These are phyloP conservation scores for Cyclocybe aegerita DNA, from an alignment of 768 basidiomycete genomes.

Conservation along the genomic window DNA sequence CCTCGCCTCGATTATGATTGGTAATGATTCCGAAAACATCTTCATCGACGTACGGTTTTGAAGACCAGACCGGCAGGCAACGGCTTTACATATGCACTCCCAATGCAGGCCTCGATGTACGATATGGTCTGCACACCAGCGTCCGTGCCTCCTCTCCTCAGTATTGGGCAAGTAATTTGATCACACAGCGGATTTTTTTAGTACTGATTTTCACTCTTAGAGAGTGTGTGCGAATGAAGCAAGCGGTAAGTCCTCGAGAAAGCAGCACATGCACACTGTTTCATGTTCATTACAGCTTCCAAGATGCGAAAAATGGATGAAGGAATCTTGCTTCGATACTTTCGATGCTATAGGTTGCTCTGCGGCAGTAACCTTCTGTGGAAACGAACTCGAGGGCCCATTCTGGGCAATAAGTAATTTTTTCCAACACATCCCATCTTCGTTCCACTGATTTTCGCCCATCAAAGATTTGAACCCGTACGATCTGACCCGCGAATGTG, in stretches of 20 bases:
- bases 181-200: conserved; percentile 23
- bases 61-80: conserved; percentile 40
- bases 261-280: neutral
- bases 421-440: neutral
- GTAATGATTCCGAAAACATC: conserved; percentile 22
- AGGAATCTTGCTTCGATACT: conserved; percentile 55
- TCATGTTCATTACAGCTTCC: conserved; percentile 42
- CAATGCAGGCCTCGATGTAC: conserved; percentile 37
- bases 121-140: conserved; percentile 57
- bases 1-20: conserved; percentile 70
- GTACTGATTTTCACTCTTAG: conserved; percentile 24
- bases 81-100: conserved; percentile 59
- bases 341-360: conserved; percentile 66
- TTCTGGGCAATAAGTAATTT: conserved; percentile 4
- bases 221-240: conserved; percentile 58
- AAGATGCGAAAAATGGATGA: conserved; percentile 59
- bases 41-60: neutral
- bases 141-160: conserved; percentile 45
- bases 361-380: conserved; percentile 65
- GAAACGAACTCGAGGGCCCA: conserved; percentile 27
- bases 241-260: conserved; percentile 39
- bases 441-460: neutral
- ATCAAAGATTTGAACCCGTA: conserved; percentile 53
- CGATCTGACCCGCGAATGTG: conserved; percentile 64
- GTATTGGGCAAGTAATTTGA: conserved; percentile 39